Evolutionary conservation across 2,329 filamentous ascomycete genomes (phyloP), one percentile per base, ranked within the genome.

Genomic region (Pseudomassariella vexata): DNA sequence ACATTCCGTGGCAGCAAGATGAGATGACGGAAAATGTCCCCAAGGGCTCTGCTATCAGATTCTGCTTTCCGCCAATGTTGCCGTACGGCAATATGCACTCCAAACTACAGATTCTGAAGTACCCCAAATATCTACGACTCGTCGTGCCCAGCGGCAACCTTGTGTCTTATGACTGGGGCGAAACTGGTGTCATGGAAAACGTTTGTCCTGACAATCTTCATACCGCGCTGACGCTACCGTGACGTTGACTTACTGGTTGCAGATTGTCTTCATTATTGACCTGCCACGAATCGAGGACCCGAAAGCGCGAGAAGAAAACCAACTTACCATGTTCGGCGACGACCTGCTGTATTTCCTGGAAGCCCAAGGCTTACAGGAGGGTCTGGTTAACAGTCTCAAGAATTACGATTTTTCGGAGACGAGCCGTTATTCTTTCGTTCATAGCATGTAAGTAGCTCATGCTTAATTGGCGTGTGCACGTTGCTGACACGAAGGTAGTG

Each of bases 191-290:
- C 3, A 84, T 95, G 79, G 89, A 95, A 58, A 95, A 95, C 56
- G 81, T 82, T 49, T 37, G 69, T 55, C 21, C 22, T 25, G 23
- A 19, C 23, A 22, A 27, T 19, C 21, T 40, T 26, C 24, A 32
- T 14, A 20, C 42, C 20, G 8, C 16, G 29, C 11, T 17, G 17
- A 21, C 27, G 17, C 30, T 22, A 7, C 8, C 24, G 21, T 20
- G 24, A 9, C 19, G 9, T 11, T 11, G 14, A n/a, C 20, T 10
- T 23, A 32, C 45, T 52, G 23, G 14, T 22, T 19, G 7, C 21
- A 84, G 79, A 82, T 80, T 47, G 77, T 89, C 6, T 96, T 95
- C 53, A 53, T 96, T n/a, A 89, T 98, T 43, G 92, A 98, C 53
- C 73, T 96, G 7, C 90, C 92, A 5, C 69, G 73, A 24, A 56